Conservation (phyloP, 139 green algal genomes). For the Tetradesmus lagerheimii region DNA sequence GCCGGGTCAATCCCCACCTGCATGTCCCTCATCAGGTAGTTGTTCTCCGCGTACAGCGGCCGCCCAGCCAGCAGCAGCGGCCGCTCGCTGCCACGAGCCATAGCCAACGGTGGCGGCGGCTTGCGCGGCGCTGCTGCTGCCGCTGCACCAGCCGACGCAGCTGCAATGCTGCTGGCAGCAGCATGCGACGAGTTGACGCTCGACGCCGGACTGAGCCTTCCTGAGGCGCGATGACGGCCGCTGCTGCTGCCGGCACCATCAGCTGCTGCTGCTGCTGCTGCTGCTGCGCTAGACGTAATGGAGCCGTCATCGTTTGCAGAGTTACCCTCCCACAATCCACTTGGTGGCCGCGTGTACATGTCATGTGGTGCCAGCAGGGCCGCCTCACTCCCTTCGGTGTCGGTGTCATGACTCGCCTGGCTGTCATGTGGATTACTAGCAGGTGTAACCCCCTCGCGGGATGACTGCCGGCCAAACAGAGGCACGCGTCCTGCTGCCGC, state of each 20-base stretch:
- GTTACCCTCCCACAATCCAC: neutral
- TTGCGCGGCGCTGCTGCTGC: slow-evolving; percentile 7
- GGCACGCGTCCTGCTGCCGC: neutral
- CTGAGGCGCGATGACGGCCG: neutral
- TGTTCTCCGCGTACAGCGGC: neutral
- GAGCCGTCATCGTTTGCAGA: neutral
- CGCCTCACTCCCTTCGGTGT: neutral
- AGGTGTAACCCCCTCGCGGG: neutral
- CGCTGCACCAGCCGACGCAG: neutral
- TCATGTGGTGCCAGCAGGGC: neutral
- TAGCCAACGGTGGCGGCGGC: neutral
- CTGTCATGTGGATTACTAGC: neutral
- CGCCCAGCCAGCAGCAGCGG: slow-evolving; percentile 12
- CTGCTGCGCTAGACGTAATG: neutral
- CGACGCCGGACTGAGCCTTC: neutral
- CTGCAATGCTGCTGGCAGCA: neutral
- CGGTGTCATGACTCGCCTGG: neutral
- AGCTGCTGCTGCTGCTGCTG: slow-evolving; percentile 17
- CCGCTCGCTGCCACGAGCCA: neutral
- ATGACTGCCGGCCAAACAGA: neutral
- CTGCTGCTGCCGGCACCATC: neutral
- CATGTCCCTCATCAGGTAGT: neutral
- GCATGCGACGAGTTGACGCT: neutral
- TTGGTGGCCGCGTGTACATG: neutral
- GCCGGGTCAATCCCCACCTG: neutral